These are phyloP conservation scores for Cercospora brassicicola DNA, from an alignment of 2,329 filamentous ascomycete species.

Conservation along the genomic window DNA sequence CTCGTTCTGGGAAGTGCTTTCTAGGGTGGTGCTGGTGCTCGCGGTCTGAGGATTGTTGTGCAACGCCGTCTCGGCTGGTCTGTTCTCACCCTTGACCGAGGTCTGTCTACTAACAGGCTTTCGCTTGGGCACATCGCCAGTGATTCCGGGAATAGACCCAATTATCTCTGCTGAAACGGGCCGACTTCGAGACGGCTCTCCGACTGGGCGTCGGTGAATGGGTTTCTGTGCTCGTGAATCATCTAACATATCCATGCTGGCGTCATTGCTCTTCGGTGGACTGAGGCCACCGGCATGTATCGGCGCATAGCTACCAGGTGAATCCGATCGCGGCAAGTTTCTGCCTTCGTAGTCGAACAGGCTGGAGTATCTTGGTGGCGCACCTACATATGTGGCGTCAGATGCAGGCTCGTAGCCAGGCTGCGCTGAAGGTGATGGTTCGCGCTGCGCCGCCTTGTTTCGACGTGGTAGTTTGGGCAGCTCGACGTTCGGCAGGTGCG, in stretches of 20 bases:
- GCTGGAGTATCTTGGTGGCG: constrained; percentile 49
- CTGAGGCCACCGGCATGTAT: constrained; percentile 45
- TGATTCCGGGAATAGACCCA: background rate
- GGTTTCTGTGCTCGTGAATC: constrained; percentile 7
- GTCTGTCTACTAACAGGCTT: constrained; percentile 18
- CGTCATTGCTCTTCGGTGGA: constrained; percentile 33
- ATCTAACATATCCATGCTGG: constrained; percentile 15
- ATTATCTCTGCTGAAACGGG: constrained; percentile 6
- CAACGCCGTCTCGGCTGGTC: constrained; percentile 7
- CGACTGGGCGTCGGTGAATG: constrained; percentile 2
- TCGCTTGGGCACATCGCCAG: constrained; percentile 16
- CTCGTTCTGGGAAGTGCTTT: background rate
- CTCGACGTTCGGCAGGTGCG: constrained; percentile 23
- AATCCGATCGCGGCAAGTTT: constrained; percentile 38
- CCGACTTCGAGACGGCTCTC: background rate
- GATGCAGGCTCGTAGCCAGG: constrained; percentile 8
- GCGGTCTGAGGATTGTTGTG: background rate
- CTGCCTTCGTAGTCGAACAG: constrained; percentile 42
- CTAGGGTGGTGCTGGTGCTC: background rate
- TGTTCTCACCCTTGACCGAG: constrained; percentile 22
- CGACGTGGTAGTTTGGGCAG: constrained; percentile 33
- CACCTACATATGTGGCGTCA: constrained; percentile 39
- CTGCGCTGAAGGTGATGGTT: constrained; percentile 30
- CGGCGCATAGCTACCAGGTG: constrained; percentile 43
- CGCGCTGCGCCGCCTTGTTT: constrained; percentile 46